A percentile compares a stretch with the other conserved stretches of the same genome.
Evolutionary conservation across 2,329 filamentous ascomycete genomes (phyloP).

Genomic region (Paradendryphiella salina): DNA sequence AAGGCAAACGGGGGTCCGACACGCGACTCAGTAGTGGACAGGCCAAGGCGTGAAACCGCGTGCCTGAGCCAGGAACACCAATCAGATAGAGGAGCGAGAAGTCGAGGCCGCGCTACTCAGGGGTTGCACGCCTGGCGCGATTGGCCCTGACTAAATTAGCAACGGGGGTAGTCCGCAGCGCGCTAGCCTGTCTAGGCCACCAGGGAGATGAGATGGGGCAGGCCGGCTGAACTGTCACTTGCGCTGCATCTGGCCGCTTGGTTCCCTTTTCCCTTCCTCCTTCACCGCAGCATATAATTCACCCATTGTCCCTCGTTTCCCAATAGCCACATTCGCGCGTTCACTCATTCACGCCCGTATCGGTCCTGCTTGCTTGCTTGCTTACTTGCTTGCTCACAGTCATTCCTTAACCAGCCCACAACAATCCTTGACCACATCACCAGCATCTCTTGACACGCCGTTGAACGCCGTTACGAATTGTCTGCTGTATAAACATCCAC

Average conservation of each 20-base stretch:
- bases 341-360: constrained; percentile 46
- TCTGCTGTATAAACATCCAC: constrained; percentile 12
- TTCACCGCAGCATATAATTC: constrained; percentile 34
- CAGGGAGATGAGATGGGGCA: constrained; percentile 34
- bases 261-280: constrained; percentile 26
- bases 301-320: constrained; percentile 29
- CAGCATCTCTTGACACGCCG: constrained; percentile 19
- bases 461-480: constrained; percentile 35
- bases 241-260: constrained; percentile 29
- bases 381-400: constrained; percentile 30
- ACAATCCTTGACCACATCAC: constrained; percentile 6
- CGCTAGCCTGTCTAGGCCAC: constrained; percentile 18
- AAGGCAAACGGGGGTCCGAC: constrained; percentile 25
- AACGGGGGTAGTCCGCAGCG: constrained; percentile 25
- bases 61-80: constrained; percentile 41
- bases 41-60: constrained; percentile 20
- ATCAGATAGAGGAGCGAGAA: constrained; percentile 16
- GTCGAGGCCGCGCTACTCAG: constrained; percentile 7
- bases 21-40: constrained; percentile 18
- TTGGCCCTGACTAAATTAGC: constrained; percentile 33
- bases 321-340: constrained; percentile 40
- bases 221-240: constrained; percentile 21
- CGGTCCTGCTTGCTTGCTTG: constrained; percentile 19
- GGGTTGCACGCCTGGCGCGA: constrained; percentile 26
- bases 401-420: constrained; percentile 29